These are phyloP conservation scores for Huntiella omanensis DNA, from an alignment of 2,329 filamentous ascomycete species.

Conservation along the genomic window DNA sequence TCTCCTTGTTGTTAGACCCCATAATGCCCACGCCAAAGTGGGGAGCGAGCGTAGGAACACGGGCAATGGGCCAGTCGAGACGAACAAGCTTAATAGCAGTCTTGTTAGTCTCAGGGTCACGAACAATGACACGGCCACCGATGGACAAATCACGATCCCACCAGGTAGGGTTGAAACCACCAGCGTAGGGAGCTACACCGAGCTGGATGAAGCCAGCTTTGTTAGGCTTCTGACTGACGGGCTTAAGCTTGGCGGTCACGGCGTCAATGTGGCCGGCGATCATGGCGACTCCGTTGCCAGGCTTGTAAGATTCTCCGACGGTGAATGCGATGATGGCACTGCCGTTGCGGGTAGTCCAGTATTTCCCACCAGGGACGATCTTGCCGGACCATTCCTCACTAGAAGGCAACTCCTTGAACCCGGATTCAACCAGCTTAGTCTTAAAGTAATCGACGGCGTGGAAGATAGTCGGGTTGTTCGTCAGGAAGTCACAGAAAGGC, in stretches of 20 bases:
- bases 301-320: conserved; percentile 60
- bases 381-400: conserved; percentile 58
- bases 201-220: conserved; percentile 77
- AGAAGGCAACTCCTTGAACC: conserved; percentile 60
- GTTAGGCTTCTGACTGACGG: conserved; percentile 65
- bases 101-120: conserved; percentile 52
- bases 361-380: conserved; percentile 65
- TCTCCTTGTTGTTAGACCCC: conserved; percentile 61
- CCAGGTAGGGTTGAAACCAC: conserved; percentile 75
- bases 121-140: conserved; percentile 73
- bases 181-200: conserved; percentile 83
- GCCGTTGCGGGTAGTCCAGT: conserved; percentile 72
- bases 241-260: conserved; percentile 78
- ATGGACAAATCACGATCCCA: conserved; percentile 92
- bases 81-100: conserved; percentile 70
- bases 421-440: conserved; percentile 48
- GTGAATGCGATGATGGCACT: conserved; percentile 72
- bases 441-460: conserved; percentile 71
- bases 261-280: conserved; percentile 88
- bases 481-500: conserved; percentile 76
- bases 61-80: conserved; percentile 83
- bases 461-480: conserved; percentile 80
- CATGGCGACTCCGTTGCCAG: conserved; percentile 74
- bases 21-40: conserved; percentile 71
- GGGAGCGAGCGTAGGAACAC: conserved; percentile 77